Conservation (phyloP, 495 filamentous ascomycete species). For the Neurospora pannonica region DNA sequence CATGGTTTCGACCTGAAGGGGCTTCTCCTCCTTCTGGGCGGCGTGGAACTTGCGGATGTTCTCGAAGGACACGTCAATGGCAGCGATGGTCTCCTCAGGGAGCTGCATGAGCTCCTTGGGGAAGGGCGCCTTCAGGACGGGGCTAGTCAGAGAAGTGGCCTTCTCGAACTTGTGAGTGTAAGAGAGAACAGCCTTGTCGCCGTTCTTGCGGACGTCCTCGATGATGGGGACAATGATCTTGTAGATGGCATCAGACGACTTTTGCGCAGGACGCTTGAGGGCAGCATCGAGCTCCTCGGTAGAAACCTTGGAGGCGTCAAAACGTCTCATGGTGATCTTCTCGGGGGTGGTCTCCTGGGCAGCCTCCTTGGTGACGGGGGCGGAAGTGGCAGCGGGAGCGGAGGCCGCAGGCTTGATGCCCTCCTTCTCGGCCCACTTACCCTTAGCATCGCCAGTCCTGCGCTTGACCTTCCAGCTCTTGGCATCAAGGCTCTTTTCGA, state of each 20-base stretch:
- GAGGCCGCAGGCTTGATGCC: conserved; percentile 48
- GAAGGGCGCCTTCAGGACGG: conserved; percentile 83
- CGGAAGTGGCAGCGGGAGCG: conserved; percentile 1
- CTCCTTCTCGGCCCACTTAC: conserved; percentile 74
- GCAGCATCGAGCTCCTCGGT: conserved; percentile 53
- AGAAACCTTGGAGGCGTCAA: conserved; percentile 54
- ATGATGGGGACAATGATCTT: conserved; percentile 85
- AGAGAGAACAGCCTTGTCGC: conserved; percentile 77
- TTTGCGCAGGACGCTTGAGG: conserved; percentile 83
- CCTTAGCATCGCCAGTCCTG: conserved; percentile 87
- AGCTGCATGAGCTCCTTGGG: conserved; percentile 76
- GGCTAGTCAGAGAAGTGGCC: conserved; percentile 78
- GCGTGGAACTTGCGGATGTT: conserved; percentile 93
- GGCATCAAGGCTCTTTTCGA: conserved; percentile 83
- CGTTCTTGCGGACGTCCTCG: conserved; percentile 65
- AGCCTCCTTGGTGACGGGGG: conserved; percentile 9
- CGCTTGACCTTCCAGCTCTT: conserved; percentile 92
- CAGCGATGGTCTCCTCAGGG: conserved; percentile 66
- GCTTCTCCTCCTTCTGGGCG: conserved; percentile 72
- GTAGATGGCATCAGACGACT: conserved; percentile 82
- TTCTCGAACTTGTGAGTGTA: conserved; percentile 98
- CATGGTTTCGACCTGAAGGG: conserved; percentile 88
- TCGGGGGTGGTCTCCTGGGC: conserved; percentile 45
- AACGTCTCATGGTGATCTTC: conserved; percentile 74
- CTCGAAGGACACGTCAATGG: conserved; percentile 87